Base-by-base conservation (phyloP, 768 basidiomycete species). In the Naematelia aurantialba region DNA sequence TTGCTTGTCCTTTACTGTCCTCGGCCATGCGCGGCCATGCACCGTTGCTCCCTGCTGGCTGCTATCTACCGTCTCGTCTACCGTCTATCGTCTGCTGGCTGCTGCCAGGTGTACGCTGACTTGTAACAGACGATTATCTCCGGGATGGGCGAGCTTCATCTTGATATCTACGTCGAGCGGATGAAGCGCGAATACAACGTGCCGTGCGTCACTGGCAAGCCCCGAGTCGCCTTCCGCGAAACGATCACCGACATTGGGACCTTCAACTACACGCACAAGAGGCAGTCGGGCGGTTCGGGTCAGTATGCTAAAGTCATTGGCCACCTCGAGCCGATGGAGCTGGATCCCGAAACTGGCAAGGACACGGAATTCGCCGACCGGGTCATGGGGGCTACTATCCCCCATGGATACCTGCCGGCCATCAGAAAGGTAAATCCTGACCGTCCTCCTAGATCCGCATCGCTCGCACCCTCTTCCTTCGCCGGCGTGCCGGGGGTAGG, bases 161-260 rank as follows among this genome's bases (percentile, higher is more conserved):
- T 99, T 22, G 96, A 99, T 73, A 94, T 99, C 72, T 98, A 99
- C 79, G 92, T 97, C 60, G 96, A 99, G 76, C 90, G 96, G 42
- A 97, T 99, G 92, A 87, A 86, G 68, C 89, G 96, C 53, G 96
- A 99, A 79, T 99, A 99, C 79, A 89, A 89, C 56, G 89, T 91
- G 19, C 86, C 89, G 45, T 96, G 91, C 71, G 82, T 85, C 14
- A 97, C 94, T 5, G 94, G 94, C 59, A 93, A 92, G 77, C 96
- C 96, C 12, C 88, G 88, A 21, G 96, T 99, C 48, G 92, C 92
- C 2, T 99, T 91, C 83, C 85, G 94, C 46, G 96, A 99, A 80
- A 92, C 96, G 1, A 85, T 97, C 73, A 88, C 89, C 1, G 82
- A 87, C 56, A 83, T 85, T 22, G 85, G 88, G 2, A 83, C 87